Evolutionary conservation across 2,329 filamentous ascomycete species (phyloP), one percentile per base, ranked within the genome.

Genomic region (Ascochyta fabae): DNA sequence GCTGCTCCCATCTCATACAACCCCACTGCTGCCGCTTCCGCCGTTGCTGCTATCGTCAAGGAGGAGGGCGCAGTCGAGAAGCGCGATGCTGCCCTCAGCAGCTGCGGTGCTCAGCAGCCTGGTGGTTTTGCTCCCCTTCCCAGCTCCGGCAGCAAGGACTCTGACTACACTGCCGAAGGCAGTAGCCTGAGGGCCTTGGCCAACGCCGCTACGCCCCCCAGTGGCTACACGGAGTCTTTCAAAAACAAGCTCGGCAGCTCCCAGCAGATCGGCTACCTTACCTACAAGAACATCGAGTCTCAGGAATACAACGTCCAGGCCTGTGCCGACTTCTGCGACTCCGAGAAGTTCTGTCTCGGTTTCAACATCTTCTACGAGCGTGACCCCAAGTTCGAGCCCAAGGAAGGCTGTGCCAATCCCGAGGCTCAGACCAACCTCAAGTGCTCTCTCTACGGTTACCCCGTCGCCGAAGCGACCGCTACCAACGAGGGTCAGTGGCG

Each of bases 281-380:
- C 66, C 24, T 68, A 64, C 62, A 66, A 67, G 56, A 65, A 58
- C 53, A 56, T 71, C 19, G 48, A 60, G 6, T 31, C 39, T 15
- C 39, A 40, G 15, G n/a, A 4, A 1, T 70, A 70, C 58, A 42
- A 66, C 31, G 48, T 62, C 9, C 10, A 53, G 4, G 38, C 12
- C 1, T 70, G 67, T 41, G 61, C 64, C 23, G 48, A 23, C 26
- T 65, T 66, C 48, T 71, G 68, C 36, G 45, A 67, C 33, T 61
- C 52, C 35, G 64, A 67, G 49, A 60, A 63, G 47, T 67, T 52
- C 52, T 71, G 68, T 45, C 46, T 59, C 26, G 68, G 65, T 36
- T 70, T 71, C 66, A 71, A 70, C 59, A 64, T 70, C 55, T 71
- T 53, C 58, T 66, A 53, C 40, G 67, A 71, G 59, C 68, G 68